phyloP scores from a whole-genome alignment of 2,329 filamentous ascomycete species.

The Colletotrichum sojae region DNA sequence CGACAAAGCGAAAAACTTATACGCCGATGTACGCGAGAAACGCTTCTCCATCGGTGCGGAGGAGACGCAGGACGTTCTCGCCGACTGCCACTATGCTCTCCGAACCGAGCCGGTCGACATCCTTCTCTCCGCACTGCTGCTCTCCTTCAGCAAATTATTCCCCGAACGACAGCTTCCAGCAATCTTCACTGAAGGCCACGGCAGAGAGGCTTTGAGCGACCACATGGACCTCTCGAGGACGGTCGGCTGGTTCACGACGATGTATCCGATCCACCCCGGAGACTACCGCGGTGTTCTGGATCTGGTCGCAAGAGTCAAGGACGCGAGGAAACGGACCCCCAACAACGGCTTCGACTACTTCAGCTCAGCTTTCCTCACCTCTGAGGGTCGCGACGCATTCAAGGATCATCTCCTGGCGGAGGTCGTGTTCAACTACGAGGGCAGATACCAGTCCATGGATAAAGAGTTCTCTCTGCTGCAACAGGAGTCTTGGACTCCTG shows the following conservation, averaged over 20 bases:
- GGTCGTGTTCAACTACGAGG: constrained; percentile 65
- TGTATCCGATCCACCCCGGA: constrained; percentile 48
- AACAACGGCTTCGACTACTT: constrained; percentile 34
- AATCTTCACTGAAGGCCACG: constrained; percentile 54
- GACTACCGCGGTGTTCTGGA: constrained; percentile 15
- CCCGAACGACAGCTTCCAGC: constrained; percentile 46
- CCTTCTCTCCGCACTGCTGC: constrained; percentile 49
- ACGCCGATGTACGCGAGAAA: constrained; percentile 43
- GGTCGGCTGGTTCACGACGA: constrained; percentile 57
- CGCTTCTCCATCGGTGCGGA: constrained; percentile 28
- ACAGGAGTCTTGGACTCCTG: constrained; percentile 16
- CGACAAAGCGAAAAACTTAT: constrained; percentile 36
- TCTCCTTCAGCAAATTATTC: constrained; percentile 49
- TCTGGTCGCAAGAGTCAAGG: constrained; percentile 43
- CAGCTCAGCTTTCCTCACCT: neutral
- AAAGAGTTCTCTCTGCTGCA: constrained; percentile 46
- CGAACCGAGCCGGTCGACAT: constrained; percentile 53
- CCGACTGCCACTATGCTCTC: constrained; percentile 44
- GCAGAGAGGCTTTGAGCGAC: constrained; percentile 50
- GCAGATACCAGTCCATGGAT: constrained; percentile 61
- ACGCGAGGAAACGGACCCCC: constrained; percentile 38
- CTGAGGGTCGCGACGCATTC: neutral
- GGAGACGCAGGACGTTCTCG: constrained; percentile 42
- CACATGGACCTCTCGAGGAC: constrained; percentile 50
- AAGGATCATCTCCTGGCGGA: constrained; percentile 56